A percentile compares a stretch with the other conserved stretches of the same genome.
Conservation (phyloP, 2,329 filamentous ascomycete genomes). For the Penicillium capsulatum region DNA sequence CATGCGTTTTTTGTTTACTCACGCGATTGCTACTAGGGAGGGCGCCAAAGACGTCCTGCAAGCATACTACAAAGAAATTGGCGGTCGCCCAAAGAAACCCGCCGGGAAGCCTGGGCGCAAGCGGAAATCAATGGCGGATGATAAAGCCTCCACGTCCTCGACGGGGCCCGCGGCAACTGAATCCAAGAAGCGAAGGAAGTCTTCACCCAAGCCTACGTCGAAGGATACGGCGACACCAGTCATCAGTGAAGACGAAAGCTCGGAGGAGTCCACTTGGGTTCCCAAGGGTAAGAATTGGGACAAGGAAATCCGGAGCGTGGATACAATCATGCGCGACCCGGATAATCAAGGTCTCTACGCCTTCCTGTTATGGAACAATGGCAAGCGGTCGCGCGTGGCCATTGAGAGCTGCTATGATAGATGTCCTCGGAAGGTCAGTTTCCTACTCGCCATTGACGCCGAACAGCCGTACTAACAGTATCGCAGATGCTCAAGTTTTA, state of each 20-base stretch:
- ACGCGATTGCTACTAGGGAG: slow-evolving; percentile 26
- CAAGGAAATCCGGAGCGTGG: slow-evolving; percentile 37
- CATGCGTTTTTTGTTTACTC: slow-evolving; percentile 11
- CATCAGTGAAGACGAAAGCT: slow-evolving; percentile 18
- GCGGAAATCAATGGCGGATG: slow-evolving; percentile 32
- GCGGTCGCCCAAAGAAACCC: slow-evolving; percentile 38
- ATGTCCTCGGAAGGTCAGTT: slow-evolving; percentile 41
- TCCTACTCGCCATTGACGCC: neutral
- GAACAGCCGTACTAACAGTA: slow-evolving; percentile 10
- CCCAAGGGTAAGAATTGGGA: slow-evolving; percentile 44
- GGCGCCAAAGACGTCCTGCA: slow-evolving; percentile 39
- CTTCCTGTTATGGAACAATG: slow-evolving; percentile 44
- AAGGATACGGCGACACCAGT: slow-evolving; percentile 16
- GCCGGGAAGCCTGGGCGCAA: slow-evolving; percentile 25
- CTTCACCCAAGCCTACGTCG: slow-evolving; percentile 17
- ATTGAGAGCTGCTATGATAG: slow-evolving; percentile 41
- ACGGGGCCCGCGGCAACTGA: slow-evolving; percentile 17
- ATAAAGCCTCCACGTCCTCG: slow-evolving; percentile 23
- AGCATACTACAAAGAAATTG: slow-evolving; percentile 41
- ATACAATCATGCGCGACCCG: slow-evolving; percentile 42
- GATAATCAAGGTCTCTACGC: slow-evolving; percentile 34
- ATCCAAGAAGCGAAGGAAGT: slow-evolving; percentile 29
- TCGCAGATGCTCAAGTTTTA: slow-evolving; percentile 48
- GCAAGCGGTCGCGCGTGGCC: slow-evolving; percentile 41
- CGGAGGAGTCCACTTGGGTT: slow-evolving; percentile 34